Evolutionary conservation across 2,329 filamentous ascomycete genomes (phyloP).

Genomic region (Mariannaea sp.): DNA sequence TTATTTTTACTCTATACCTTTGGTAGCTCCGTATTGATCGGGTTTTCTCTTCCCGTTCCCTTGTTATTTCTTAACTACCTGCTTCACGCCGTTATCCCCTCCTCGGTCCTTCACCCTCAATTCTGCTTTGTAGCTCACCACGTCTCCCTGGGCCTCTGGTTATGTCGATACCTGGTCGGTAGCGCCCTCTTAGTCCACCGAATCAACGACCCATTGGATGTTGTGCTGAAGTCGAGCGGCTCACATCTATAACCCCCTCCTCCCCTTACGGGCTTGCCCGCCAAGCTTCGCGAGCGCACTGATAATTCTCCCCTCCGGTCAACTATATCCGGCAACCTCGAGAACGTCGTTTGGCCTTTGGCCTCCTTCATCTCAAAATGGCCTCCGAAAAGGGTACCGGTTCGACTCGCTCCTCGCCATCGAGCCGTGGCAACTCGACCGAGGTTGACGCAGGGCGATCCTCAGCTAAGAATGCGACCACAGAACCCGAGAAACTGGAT

Average conservation of each 20-base stretch:
- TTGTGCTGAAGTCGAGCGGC: conserved; percentile 7
- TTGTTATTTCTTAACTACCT: too few species aligned
- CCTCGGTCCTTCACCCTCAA: too few species aligned
- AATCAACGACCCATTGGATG: neutral
- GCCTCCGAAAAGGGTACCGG: conserved; percentile 32
- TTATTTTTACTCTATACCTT: conserved; percentile 14
- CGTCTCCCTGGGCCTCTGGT: neutral
- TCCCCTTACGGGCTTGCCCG: conserved; percentile 11
- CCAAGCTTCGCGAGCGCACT: neutral
- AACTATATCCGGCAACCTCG: neutral
- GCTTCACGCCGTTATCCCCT: too few species aligned
- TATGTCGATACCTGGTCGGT: neutral
- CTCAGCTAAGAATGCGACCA: conserved; percentile 20
- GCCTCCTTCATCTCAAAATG: neutral
- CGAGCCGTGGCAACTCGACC: conserved; percentile 45
- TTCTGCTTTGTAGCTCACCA: neutral
- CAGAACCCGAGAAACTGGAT: conserved; percentile 28
- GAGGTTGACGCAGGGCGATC: conserved; percentile 27
- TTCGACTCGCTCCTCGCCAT: conserved; percentile 38
- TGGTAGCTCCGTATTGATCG: conserved; percentile 15
- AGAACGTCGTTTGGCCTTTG: neutral
- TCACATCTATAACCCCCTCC: conserved; percentile 4
- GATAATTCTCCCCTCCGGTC: neutral
- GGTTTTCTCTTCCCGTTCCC: conserved; percentile 16
- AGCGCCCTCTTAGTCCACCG: neutral